These are phyloP conservation scores for Artemisia argyi DNA, from an alignment of 129 eudicot genomes.

Conservation along the genomic window DNA sequence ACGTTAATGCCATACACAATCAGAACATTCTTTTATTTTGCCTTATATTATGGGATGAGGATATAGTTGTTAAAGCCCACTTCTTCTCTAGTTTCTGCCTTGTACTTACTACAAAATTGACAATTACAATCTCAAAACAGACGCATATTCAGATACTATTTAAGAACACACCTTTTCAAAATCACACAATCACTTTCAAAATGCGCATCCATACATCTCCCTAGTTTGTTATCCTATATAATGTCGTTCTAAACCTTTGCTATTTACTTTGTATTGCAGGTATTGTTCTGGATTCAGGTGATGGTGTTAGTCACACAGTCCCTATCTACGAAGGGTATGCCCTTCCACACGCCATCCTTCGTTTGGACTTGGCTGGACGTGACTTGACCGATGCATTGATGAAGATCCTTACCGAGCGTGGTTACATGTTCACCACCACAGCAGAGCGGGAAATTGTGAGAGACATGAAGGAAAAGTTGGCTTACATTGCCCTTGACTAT, in stretches of 20 bases:
- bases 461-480: slow-evolving; percentile 62
- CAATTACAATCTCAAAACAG: too few relatives aligned
- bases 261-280: slow-evolving; percentile 29
- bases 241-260: neutral
- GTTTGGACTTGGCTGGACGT: slow-evolving; percentile 58
- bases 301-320: slow-evolving; percentile 61
- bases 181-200: neutral
- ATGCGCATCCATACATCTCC: neutral
- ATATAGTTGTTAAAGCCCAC: too few relatives aligned
- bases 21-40: too few relatives aligned
- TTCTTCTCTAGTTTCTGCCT: too few relatives aligned
- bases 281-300: slow-evolving; percentile 62
- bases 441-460: slow-evolving; percentile 68
- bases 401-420: slow-evolving; percentile 60
- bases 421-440: slow-evolving; percentile 57
- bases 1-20: too few relatives aligned
- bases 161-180: too few relatives aligned
- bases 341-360: slow-evolving; percentile 57
- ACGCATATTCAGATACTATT: too few relatives aligned
- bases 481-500: slow-evolving; percentile 60
- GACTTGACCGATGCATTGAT: slow-evolving; percentile 53
- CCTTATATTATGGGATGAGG: too few relatives aligned
- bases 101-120: too few relatives aligned
- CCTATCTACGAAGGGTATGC: slow-evolving; percentile 61
- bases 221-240: neutral